Evolutionary conservation across 116 monocot species (phyloP).

Genomic region (Posidonia oceanica): DNA sequence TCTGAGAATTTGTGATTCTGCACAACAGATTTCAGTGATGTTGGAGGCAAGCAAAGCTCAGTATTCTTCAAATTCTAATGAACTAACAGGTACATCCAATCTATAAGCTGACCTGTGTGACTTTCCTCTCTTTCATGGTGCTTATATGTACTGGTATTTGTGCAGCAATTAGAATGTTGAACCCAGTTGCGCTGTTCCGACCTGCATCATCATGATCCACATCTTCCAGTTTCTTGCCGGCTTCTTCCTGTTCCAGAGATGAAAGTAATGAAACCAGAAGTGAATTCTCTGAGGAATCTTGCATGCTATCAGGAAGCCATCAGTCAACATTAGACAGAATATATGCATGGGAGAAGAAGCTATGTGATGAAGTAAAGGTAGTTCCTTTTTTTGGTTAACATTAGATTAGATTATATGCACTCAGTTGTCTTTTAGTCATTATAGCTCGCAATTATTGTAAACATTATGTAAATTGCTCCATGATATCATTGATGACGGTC

Average conservation of each 20-base stretch:
- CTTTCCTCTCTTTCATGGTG: background rate
- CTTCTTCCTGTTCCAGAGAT: constrained; percentile 33
- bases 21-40: constrained; percentile 76
- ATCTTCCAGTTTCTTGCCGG: constrained; percentile 61
- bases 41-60: constrained; percentile 72
- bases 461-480: background rate
- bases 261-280: constrained; percentile 59
- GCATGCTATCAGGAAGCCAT: constrained; percentile 68
- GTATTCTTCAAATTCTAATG: constrained; percentile 43
- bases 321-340: constrained; percentile 79
- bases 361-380: constrained; percentile 96
- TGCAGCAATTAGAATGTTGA: constrained; percentile 53
- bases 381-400: background rate
- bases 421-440: too few species aligned
- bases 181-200: constrained; percentile 67
- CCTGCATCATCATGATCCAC: constrained; percentile 46
- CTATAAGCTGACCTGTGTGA: background rate
- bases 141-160: background rate
- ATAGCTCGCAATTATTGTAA: too few species aligned
- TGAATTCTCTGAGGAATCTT: constrained; percentile 64
- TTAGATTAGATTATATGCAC: background rate
- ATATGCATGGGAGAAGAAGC: constrained; percentile 94
- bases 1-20: constrained; percentile 60
- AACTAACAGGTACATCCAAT: constrained; percentile 38
- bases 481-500: constrained; percentile 22